Evolutionary conservation across 2,329 filamentous ascomycete species (phyloP), one percentile per base, ranked within the genome.

Genomic region (Neonectria ditissima): DNA sequence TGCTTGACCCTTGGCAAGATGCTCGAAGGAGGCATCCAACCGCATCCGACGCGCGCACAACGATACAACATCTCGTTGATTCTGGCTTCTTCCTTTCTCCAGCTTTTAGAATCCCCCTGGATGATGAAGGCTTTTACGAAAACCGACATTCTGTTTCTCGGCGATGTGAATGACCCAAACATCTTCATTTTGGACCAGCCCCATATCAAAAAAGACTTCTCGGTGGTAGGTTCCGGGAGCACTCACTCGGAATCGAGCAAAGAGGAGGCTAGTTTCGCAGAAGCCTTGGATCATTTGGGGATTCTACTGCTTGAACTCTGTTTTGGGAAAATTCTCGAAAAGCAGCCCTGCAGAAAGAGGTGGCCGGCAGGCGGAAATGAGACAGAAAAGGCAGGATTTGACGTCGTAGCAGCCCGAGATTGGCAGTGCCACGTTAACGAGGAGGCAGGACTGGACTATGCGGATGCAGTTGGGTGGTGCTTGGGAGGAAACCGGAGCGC

Each of bases 51-150:
- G 26, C 66, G 71, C 3, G 43, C 52, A n/a, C 60, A 74, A 30
- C 66, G 73, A 1, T 73, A 68, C 34, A 37, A 50, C 0, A 44
- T 76, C 1, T 65, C 75, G 1, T 47, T 77, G 0, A 68, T 54
- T 5, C 16, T 75, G 6, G 69, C 73, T 2, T 75, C 72, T 0
- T 74, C 71, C 1, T 74, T 74, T 43, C 57, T 77, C 1, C 74
- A 76, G 47, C 62, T 76, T 0, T 54, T 71, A 0, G 66, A 68
- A 3, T 68, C 72, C 0, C 70, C 70, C 1, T 77, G 73, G 74
- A 55, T 75, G 8, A 48, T 66, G 0, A 32, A 39, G 0, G 55
- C 64, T 0, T 66, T 55, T 3, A 65, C 32, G 6, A 72, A 70
- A n/a, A 43, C 41, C 1, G 69, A 73, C 26, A 69, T 75, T 20